Base-by-base conservation (phyloP, 164 flowering plant species). In the Kingdonia uniflora region DNA sequence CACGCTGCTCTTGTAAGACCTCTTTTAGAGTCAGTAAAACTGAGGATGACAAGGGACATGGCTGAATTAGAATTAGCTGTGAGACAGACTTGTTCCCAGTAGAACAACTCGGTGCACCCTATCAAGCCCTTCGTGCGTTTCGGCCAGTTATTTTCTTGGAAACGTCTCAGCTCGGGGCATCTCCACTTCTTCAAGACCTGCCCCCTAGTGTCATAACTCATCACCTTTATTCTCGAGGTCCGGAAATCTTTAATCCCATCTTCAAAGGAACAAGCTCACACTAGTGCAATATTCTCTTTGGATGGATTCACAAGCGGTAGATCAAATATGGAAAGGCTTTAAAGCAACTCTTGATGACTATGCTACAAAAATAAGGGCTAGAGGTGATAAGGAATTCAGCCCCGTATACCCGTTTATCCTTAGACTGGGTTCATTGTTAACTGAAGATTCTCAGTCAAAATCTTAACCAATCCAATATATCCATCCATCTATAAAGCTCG, bases 241-340 rank as follows among this genome's bases (percentile, higher is more conserved):
- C 40, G 13, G 40, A 37, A 7, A 37, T 7, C 40, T 37, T 13
- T 13, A 37, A 37, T 37, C 40, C 7, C 40, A 7, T 7, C 40
- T 37, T 7, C 40, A 37, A 37, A 37, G 91, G 63, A 88, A 88
- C 68, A 82, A 64, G 43, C 94, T 78, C 91, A 12, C 96, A 92
- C n/a, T n/a, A n/a, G n/a, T n/a, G n/a, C n/a, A n/a, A n/a, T n/a
- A n/a, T n/a, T n/a, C n/a, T n/a, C n/a, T n/a, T n/a, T n/a, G n/a
- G n/a, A n/a, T n/a, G n/a, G n/a, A n/a, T n/a, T n/a, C n/a, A n/a
- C n/a, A n/a, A 59, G 84, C 87, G 14, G 96, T 85, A 68, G 89
- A 80, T 69, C 96, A 92, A 68, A 76, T 88, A 21, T 92, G 98
- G 98, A 85, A 76, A 70, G 98, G 98, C 14, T 69, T 92, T 43